Base-by-base conservation (phyloP, 345 rosid genomes). In the Eucalyptus polyanthemos region DNA sequence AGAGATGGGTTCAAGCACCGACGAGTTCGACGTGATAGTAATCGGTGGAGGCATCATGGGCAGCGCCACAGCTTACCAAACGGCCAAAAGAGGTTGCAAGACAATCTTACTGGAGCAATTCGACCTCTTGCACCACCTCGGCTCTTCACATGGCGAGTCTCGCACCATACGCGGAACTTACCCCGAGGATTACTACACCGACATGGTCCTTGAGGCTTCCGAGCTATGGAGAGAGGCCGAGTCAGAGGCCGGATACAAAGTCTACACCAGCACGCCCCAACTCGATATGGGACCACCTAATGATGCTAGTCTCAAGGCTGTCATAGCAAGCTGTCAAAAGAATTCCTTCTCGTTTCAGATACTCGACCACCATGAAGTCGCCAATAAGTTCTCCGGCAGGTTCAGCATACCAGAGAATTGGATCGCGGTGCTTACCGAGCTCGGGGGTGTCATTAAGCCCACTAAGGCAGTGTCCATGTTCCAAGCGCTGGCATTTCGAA, bases 81-180 rank as follows among this genome's bases (percentile, higher is more conserved):
- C 95, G 13, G 92, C 99, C 19, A 96, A 93, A 91, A 89, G 96
- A 91, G 97, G 97, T 47, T 89, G 86, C 4, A 95, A 89, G 69
- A 94, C 95, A 4, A 93, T 98, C 13, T 94, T 98, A 9, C 90
- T 98, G 0, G 98, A 96, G 91, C 99, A 98, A 47, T 97, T 96
- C 89, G 99, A 98, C 86, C 94, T 97, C 93, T 90, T 96, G 86
- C 99, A 97, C 93, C 95, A 94, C 93, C 96, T 94, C 19, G 99
- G 99, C 56, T 97, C 99, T 54, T 97, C 99, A 3, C 99, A 97
- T 88, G 99, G 99, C 25, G 99, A 97, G 93, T 97, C 99, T 37
- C 96, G 99, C 42, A 97, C 98, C 80, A 90, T 97, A 11, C 97
- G 99, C 1, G 94, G 95, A 12, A 95, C 99, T 3, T 97, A 97